phyloP scores from a whole-genome alignment of 2,329 filamentous ascomycete genomes.

The Trichoderma lentiforme region DNA sequence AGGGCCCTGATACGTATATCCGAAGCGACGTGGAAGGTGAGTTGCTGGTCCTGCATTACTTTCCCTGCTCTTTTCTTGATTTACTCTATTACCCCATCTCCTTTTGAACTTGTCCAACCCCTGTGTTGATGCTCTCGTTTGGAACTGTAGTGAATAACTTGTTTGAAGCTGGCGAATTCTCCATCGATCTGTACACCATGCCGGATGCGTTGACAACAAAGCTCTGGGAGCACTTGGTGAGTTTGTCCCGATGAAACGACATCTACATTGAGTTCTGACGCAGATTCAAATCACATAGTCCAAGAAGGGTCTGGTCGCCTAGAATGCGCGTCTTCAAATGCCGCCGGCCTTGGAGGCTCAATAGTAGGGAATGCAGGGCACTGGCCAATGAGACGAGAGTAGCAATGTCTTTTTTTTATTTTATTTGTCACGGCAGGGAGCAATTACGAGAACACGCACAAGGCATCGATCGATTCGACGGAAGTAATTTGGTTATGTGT shows the following conservation, averaged over 20 bases:
- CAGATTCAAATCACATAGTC: conserved; percentile 26
- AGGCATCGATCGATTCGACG: not conserved
- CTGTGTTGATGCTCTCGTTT: conserved; percentile 31
- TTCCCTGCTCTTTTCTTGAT: not conserved
- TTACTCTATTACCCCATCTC: not conserved
- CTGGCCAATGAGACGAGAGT: not conserved
- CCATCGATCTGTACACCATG: conserved; percentile 96
- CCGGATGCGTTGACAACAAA: conserved; percentile 85
- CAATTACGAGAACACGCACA: not conserved
- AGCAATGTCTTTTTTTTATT: not conserved
- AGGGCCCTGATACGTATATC: conserved; percentile 88
- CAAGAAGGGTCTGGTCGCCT: conserved; percentile 42
- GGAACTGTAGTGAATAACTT: conserved; percentile 36
- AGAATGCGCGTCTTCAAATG: conserved; percentile 16
- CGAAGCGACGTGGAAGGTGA: conserved; percentile 95
- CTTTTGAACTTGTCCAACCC: conserved; percentile 17
- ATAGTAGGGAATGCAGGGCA: not conserved
- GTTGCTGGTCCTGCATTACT: conserved; percentile 34
- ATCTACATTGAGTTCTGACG: not conserved
- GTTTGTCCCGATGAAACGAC: conserved; percentile 22
- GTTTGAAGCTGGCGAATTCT: conserved; percentile 81
- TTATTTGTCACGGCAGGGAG: conserved; percentile 6
- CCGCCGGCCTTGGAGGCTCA: not conserved
- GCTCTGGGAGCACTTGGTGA: conserved; percentile 83
- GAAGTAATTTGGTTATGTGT: conserved; percentile 4